Conservation (phyloP, 768 basidiomycete species). For the Mycena venus region DNA sequence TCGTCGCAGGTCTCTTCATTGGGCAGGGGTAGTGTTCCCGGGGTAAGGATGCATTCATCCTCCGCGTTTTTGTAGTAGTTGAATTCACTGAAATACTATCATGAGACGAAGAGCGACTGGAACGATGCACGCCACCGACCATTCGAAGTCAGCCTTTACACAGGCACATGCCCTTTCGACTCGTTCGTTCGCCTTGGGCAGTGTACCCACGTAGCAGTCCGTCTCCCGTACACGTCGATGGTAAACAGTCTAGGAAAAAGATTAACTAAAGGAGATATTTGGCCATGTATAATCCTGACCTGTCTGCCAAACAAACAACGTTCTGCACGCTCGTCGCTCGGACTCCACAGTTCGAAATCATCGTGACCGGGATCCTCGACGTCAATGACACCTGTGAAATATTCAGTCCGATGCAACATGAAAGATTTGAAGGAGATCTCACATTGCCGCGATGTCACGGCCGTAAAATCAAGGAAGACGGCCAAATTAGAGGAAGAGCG, state of each 20-base stretch:
- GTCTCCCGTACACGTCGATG: slow-evolving; percentile 87
- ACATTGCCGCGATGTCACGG: slow-evolving; percentile 85
- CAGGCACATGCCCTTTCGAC: slow-evolving; percentile 83
- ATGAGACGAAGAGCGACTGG: background rate
- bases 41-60: slow-evolving; percentile 83
- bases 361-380: slow-evolving; percentile 83
- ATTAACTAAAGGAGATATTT: background rate
- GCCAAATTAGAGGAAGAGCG: slow-evolving; percentile 67
- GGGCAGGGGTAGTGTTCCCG: slow-evolving; percentile 73
- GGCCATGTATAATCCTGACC: slow-evolving; percentile 53
- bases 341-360: slow-evolving; percentile 98
- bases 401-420: slow-evolving; percentile 8
- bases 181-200: slow-evolving; percentile 62
- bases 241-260: slow-evolving; percentile 76
- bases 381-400: slow-evolving; percentile 79
- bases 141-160: slow-evolving; percentile 87
- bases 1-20: slow-evolving; percentile 69
- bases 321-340: slow-evolving; percentile 84
- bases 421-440: slow-evolving; percentile 39
- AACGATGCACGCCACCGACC: slow-evolving; percentile 58
- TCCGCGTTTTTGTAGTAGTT: slow-evolving; percentile 80
- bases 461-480: slow-evolving; percentile 90
- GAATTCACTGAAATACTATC: slow-evolving; percentile 78
- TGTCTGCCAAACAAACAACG: slow-evolving; percentile 91
- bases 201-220: slow-evolving; percentile 88